These are phyloP conservation scores for Phytophthora pluvialis DNA, from an alignment of 352 stramenopile species.

Conservation along the genomic window DNA sequence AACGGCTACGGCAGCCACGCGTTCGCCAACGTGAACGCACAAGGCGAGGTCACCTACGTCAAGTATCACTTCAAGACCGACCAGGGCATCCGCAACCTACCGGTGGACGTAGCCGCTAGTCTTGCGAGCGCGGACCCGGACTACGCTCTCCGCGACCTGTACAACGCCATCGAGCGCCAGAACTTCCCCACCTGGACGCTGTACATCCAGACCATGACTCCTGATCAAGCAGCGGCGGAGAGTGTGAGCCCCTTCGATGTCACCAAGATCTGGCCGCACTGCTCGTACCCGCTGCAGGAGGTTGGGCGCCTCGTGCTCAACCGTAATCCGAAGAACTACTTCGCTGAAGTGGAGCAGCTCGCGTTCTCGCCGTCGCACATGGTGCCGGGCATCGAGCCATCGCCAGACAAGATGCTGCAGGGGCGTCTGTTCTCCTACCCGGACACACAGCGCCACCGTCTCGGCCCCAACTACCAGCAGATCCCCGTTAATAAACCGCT, in stretches of 20 bases:
- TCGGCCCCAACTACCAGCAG: slow-evolving; percentile 89
- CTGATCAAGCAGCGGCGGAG: slow-evolving; percentile 58
- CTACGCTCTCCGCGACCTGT: slow-evolving; percentile 92
- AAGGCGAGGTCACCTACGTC: slow-evolving; percentile 79
- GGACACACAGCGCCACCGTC: slow-evolving; percentile 87
- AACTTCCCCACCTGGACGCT: slow-evolving; percentile 88
- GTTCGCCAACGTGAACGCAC: slow-evolving; percentile 89
- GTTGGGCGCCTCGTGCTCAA: slow-evolving; percentile 91
- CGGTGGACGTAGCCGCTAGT: slow-evolving; percentile 68
- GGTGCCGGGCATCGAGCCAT: slow-evolving; percentile 89
- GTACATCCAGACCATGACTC: slow-evolving; percentile 93
- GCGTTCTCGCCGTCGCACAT: slow-evolving; percentile 92
- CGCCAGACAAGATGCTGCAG: slow-evolving; percentile 89
- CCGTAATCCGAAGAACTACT: slow-evolving; percentile 93
- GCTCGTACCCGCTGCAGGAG: slow-evolving; percentile 82
- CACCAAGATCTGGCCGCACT: slow-evolving; percentile 93
- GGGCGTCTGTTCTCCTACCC: slow-evolving; percentile 89
- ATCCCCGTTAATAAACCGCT: slow-evolving; percentile 89
- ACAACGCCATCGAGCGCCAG: slow-evolving; percentile 80
- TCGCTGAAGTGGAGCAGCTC: slow-evolving; percentile 92
- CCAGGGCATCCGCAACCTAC: slow-evolving; percentile 90
- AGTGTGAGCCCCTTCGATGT: slow-evolving; percentile 92
- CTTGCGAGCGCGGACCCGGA: slow-evolving; percentile 85
- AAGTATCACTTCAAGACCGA: slow-evolving; percentile 95
- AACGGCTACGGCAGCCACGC: slow-evolving; percentile 93